Percentiles rank a stretch among this genome's conserved stretches.
Conservation (phyloP, 1,284 basidiomycete species). For the Trichosporon sp. region DNA sequence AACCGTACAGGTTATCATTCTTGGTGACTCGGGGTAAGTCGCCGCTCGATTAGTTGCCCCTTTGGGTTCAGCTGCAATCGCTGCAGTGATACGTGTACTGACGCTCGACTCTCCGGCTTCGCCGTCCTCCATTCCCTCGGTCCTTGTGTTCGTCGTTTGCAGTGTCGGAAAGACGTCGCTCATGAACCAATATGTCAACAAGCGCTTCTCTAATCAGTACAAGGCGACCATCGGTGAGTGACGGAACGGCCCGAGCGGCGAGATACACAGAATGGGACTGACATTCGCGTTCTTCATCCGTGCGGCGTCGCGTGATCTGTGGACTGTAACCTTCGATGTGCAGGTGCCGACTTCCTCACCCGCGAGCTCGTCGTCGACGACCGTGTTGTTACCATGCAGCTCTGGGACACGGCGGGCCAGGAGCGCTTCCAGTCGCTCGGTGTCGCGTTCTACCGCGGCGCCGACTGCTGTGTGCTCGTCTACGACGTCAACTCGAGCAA, state of each 20-base stretch:
- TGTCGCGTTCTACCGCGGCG: constrained; percentile 97
- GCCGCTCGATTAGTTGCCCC: not conserved
- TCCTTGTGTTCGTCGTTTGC: constrained; percentile 2
- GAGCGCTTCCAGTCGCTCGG: constrained; percentile 98
- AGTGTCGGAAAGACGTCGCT: constrained; percentile 99
- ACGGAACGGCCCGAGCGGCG: not conserved
- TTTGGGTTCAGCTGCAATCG: not conserved
- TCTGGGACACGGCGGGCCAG: constrained; percentile 99
- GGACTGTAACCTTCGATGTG: constrained; percentile 29
- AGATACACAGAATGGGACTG: not conserved
- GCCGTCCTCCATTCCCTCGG: not conserved
- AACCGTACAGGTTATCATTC: constrained; percentile 78
- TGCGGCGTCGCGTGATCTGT: not conserved
- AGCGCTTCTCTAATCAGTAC: constrained; percentile 99
- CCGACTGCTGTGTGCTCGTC: constrained; percentile 97
- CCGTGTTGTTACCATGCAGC: constrained; percentile 96
- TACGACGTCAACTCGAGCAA: constrained; percentile 99
- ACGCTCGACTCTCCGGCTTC: not conserved
- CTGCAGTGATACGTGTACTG: not conserved
- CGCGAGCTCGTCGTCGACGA: constrained; percentile 99
- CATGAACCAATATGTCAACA: constrained; percentile 99
- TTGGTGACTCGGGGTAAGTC: constrained; percentile 92
- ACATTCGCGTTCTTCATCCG: not conserved
- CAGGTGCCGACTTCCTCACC: constrained; percentile 66
- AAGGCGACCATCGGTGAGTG: constrained; percentile 85